A percentile compares a stretch with the other conserved stretches of the same genome.
These are phyloP conservation scores for Auricularia sp. DNA, from an alignment of 768 basidiomycete genomes.

Conservation along the genomic window DNA sequence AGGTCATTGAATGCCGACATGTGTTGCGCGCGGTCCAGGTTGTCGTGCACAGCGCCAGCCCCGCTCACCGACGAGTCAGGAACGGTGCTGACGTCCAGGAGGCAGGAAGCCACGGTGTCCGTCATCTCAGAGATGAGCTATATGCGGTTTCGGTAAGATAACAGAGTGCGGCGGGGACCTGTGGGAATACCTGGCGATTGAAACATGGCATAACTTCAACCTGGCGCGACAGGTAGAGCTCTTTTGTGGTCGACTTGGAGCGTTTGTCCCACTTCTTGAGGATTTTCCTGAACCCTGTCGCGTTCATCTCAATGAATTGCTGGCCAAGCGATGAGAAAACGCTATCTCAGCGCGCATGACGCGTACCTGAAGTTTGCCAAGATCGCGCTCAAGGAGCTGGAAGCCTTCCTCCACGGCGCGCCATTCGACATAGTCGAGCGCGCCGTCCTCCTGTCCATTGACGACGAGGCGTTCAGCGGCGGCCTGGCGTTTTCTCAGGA, in stretches of 20 bases:
- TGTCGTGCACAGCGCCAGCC: constrained; percentile 60
- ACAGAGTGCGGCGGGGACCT: background rate
- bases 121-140: constrained; percentile 92
- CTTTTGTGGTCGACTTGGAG: constrained; percentile 89
- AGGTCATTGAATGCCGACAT: constrained; percentile 78
- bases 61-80: constrained; percentile 70
- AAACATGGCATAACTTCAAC: constrained; percentile 99
- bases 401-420: constrained; percentile 94
- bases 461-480: constrained; percentile 60
- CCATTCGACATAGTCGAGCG: constrained; percentile 69
- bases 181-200: constrained; percentile 66
- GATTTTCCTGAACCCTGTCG: constrained; percentile 92
- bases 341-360: constrained; percentile 13
- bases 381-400: constrained; percentile 83
- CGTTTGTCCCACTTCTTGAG: constrained; percentile 98
- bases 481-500: constrained; percentile 87
- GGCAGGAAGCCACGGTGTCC: constrained; percentile 79
- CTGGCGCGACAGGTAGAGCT: constrained; percentile 89
- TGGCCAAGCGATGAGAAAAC: constrained; percentile 20
- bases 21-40: constrained; percentile 49
- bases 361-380: constrained; percentile 84
- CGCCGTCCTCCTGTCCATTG: constrained; percentile 35
- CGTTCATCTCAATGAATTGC: constrained; percentile 98
- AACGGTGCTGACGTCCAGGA: constrained; percentile 68
- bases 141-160: constrained; percentile 2